Evolutionary conservation across 257 asterid species (phyloP).

Genomic region (Parsonsia alboflavescens): DNA sequence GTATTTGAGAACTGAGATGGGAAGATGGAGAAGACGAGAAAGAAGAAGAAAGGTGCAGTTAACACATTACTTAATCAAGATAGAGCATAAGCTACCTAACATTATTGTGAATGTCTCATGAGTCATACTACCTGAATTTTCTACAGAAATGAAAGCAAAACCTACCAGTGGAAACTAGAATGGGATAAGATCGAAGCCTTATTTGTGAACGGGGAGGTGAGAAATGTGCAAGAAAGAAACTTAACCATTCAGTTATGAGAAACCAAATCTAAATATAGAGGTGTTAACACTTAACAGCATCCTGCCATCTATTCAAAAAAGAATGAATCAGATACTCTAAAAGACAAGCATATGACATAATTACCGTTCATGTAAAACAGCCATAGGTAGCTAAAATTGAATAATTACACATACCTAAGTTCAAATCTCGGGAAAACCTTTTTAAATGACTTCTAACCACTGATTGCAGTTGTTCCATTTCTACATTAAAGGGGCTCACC

Average conservation of each 20-base stretch:
- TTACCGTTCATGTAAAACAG: not conserved
- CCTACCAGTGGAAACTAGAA: not conserved
- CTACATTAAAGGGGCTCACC: constrained; percentile 43
- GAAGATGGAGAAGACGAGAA: not conserved
- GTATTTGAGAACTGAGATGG: not conserved
- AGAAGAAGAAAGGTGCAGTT: not conserved
- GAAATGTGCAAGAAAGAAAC: not conserved
- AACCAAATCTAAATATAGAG: not conserved
- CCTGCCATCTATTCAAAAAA: not conserved
- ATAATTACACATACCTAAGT: constrained; percentile 28
- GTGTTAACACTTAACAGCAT: not conserved
- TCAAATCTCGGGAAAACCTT: constrained; percentile 36
- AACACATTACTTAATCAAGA: not conserved
- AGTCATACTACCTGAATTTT: not conserved
- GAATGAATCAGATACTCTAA: not conserved
- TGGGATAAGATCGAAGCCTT: not conserved
- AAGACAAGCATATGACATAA: not conserved
- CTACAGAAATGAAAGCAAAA: not conserved
- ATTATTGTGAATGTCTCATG: not conserved
- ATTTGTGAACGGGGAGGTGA: not conserved
- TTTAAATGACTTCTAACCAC: constrained; percentile 38
- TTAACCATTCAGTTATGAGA: not conserved
- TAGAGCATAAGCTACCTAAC: not conserved
- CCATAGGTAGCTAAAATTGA: constrained; percentile 5
- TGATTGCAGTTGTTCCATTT: constrained; percentile 40